Evolutionary conservation across 148 eudicot species (phyloP), one percentile per base, ranked within the genome.

Genomic region (Agrostemma githago): DNA sequence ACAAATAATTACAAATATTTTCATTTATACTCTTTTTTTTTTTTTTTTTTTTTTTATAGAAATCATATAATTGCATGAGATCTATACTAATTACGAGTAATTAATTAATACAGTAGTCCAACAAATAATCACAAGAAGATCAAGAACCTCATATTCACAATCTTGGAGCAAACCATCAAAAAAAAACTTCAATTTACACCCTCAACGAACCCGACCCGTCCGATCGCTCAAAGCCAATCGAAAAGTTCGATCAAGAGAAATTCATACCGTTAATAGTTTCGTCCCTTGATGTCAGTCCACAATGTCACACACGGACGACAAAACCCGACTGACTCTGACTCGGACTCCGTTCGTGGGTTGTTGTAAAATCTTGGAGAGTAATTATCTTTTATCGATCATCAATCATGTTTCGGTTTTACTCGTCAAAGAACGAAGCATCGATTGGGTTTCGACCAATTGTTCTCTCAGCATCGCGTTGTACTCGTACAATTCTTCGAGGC

Each of bases 391-490:
- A 26, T 26, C 34, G 34, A 26, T 26, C 34, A 26, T 26, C 34
- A 26, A 20, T 73, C 79, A 77, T 39, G 19, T 71, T 56, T 57
- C 48, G 38, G 15, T 69, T 72, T 75, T 79, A 7, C 57, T 69
- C 63, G 87, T 74, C 68, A 87, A 71, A 78, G 79, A 72, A 63
- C 69, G 80, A 34, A 90, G 84, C 85, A 82, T 82, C 16, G 87
- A 85, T 60, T 85, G 89, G 37, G 93, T 77, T 72, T 78, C 48
- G 43, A 76, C 72, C 76, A 91, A 61, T 73, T 84, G 83, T 51
- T 91, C 92, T 73, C 93, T 84, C 73, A 91, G 85, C 83, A 82
- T 82, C 42, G 74, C 79, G 65, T 86, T 91, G 69, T 89, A 91
- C 56, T 89, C 86, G 41, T 87, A 89, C 37, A 91, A 77, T 43